Evolutionary conservation across 495 filamentous ascomycete species (phyloP).

Genomic region (Bryoglossum gracile): DNA sequence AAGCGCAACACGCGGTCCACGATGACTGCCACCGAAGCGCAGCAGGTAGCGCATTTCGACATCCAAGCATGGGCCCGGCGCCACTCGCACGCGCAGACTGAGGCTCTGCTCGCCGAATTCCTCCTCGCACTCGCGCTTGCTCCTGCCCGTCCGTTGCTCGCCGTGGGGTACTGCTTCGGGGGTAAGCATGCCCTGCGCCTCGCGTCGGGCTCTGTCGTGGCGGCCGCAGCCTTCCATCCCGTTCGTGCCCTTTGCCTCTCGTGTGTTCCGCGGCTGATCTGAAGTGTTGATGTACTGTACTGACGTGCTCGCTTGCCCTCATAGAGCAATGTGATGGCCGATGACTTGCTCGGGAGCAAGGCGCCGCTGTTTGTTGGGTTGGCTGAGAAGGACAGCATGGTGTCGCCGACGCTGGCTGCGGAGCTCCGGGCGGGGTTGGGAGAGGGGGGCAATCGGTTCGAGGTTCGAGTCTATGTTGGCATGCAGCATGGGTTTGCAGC

Average conservation of each 20-base stretch:
- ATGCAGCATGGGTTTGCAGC: constrained; percentile 1
- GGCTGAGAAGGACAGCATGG: background rate
- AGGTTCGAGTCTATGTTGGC: background rate
- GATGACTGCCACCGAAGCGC: background rate
- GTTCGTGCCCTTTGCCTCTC: background rate
- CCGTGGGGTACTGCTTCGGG: background rate
- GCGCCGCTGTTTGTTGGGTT: background rate
- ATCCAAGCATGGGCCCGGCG: background rate
- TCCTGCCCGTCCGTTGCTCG: background rate
- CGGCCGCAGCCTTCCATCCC: background rate
- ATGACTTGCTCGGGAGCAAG: background rate
- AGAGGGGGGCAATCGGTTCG: background rate
- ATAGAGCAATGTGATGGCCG: background rate
- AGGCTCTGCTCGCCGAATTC: background rate
- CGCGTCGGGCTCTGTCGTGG: background rate
- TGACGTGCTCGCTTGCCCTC: background rate
- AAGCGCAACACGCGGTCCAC: background rate
- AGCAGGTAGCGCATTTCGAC: background rate
- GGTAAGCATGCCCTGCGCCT: background rate
- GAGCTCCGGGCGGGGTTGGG: background rate
- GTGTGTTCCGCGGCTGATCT: too few relatives aligned
- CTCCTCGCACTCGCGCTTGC: background rate
- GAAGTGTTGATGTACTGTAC: too few relatives aligned
- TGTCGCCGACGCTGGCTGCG: background rate
- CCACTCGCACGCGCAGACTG: background rate